Conservation (phyloP, 129 eudicot species). For the Artemisia annua region DNA sequence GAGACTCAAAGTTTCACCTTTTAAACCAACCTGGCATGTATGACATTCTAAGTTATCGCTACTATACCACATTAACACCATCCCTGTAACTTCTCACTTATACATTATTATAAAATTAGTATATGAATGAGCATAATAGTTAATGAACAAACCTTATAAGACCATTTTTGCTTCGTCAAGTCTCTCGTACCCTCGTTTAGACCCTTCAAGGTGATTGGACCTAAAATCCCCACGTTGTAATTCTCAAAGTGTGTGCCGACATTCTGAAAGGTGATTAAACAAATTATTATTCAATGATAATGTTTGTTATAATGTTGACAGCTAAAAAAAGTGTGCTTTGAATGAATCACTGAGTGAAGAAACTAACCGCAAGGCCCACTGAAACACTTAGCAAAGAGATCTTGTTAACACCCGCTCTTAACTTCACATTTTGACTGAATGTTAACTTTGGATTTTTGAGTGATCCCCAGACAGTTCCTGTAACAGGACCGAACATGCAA, state of each 20-base stretch:
- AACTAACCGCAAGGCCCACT: conserved; percentile 80
- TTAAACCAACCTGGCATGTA: conserved; percentile 63
- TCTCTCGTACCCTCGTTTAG: conserved; percentile 70
- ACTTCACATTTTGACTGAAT: conserved; percentile 47
- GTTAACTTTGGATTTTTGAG: conserved; percentile 63
- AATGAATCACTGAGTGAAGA: neutral
- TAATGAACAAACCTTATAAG: conserved; percentile 61
- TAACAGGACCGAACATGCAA: conserved; percentile 14
- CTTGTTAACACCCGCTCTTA: conserved; percentile 73
- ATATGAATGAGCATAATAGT: neutral
- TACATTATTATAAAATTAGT: neutral
- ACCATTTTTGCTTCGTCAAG: conserved; percentile 77
- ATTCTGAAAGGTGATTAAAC: conserved; percentile 47
- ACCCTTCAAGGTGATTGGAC: conserved; percentile 81
- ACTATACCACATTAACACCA: neutral
- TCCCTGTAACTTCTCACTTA: neutral
- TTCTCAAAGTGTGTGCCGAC: conserved; percentile 81
- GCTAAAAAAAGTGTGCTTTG: no score
- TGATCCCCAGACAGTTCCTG: conserved; percentile 69
- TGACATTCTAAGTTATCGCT: neutral
- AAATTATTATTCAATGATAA: neutral
- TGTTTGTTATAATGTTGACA: neutral
- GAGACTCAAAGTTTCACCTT: conserved; percentile 62
- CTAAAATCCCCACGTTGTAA: conserved; percentile 77
- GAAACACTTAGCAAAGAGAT: conserved; percentile 77